Conservation (phyloP, 345 rosid species). For the Ceriops zippeliana region DNA sequence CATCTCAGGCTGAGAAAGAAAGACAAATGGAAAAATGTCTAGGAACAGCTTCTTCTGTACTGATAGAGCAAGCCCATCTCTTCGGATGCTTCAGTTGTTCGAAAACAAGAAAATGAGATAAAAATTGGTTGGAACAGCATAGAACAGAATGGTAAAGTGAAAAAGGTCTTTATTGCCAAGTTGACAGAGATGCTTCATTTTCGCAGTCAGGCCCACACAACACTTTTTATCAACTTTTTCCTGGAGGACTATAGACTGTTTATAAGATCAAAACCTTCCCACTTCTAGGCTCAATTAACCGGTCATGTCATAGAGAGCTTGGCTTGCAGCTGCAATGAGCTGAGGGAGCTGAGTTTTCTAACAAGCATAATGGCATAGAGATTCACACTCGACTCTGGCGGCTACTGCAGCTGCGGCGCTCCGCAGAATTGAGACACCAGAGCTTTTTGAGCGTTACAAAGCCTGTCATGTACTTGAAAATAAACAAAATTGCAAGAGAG, state of each 20-base stretch:
- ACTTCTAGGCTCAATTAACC: slow-evolving; percentile 12
- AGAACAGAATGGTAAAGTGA: slow-evolving; percentile 4
- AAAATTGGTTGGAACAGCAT: neutral
- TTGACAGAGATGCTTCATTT: slow-evolving; percentile 33
- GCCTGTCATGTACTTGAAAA: neutral
- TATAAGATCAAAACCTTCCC: slow-evolving; percentile 14
- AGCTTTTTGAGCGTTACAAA: neutral
- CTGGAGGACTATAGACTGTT: slow-evolving; percentile 12
- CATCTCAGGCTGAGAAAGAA: slow-evolving; percentile 20
- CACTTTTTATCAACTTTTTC: slow-evolving; percentile 15
- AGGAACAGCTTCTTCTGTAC: slow-evolving; percentile 27
- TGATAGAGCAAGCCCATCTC: slow-evolving; percentile 40
- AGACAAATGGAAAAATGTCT: slow-evolving; percentile 33
- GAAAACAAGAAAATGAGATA: slow-evolving; percentile 13
- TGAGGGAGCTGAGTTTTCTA: neutral
- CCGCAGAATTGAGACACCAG: neutral
- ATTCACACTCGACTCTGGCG: neutral
- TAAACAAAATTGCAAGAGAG: neutral
- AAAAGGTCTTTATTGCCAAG: slow-evolving; percentile 17
- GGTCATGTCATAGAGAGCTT: slow-evolving; percentile 15
- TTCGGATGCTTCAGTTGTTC: slow-evolving; percentile 27
- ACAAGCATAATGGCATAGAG: neutral
- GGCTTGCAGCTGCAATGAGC: slow-evolving; percentile 10
- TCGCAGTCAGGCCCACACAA: slow-evolving; percentile 18
- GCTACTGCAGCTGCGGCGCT: neutral